Base-by-base conservation (phyloP, 352 stramenopile genomes). In the Pythium graminicola region DNA sequence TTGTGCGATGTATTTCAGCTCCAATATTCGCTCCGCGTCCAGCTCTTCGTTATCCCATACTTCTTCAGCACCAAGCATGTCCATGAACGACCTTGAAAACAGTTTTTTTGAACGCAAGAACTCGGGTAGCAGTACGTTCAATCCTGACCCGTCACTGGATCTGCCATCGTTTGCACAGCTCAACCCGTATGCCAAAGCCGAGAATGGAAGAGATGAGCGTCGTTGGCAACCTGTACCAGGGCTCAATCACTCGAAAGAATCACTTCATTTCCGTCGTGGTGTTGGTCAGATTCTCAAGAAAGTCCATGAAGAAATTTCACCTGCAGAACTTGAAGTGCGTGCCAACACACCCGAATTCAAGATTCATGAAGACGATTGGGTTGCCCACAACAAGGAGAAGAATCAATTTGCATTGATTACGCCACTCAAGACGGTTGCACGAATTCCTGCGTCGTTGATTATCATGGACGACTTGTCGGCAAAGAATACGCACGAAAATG, bases 121-220 rank as follows among this genome's bases (percentile, higher is more conserved):
- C 32, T 45, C 29, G 16, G 27, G 38, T 14, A 36, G 26, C 48
- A 42, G 40, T 29, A 40, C 22, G 23, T 17, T 54, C 93, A 22
- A 98, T 92, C 1, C 94, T 90, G 47, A 99, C 74, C 51, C 95
- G 92, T 60, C 98, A 88, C 0, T 96, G 92, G 43, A 95, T 66
- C 2, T 91, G 44, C 82, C 82, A 16, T 76, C 80, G 19, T 93
- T 93, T 40, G 69, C 76, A 35, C 62, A 71, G 17, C 54, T 93
- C 24, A 93, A 93, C 58, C 80, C 80, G 24, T 90, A 81, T 55
- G 76, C 77, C n/a, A 80, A 81, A 23, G 59, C 50, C 14, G 13
- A 16, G 6, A 54, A 47, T 8, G 40, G 24, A 16, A 45, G 16
- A 5, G 57, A 78, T 24, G 81, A 87, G 33, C 62, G 63, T 45